Evolutionary conservation across 2,329 filamentous ascomycete genomes (phyloP).

Genomic region (Cyanodermella asteris): DNA sequence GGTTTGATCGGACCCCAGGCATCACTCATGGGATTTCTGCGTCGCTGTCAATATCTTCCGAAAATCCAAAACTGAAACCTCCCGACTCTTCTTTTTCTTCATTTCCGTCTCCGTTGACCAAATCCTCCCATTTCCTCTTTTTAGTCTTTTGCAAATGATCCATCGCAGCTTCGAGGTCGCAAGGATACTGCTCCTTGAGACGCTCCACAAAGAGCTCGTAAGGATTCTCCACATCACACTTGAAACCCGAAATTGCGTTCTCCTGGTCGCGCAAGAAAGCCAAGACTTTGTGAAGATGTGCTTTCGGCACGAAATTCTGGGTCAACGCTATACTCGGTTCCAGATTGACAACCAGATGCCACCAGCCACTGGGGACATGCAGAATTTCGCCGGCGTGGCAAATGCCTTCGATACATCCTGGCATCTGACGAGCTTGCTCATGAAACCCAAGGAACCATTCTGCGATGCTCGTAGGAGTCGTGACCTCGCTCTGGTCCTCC

Average conservation of each 20-base stretch:
- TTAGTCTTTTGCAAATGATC: constrained; percentile 44
- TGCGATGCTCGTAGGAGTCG: constrained; percentile 81
- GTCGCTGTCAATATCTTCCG: constrained; percentile 29
- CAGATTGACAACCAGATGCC: constrained; percentile 85
- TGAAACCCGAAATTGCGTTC: constrained; percentile 75
- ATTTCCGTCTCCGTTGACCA: constrained; percentile 37
- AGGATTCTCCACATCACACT: constrained; percentile 45
- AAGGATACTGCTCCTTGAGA: constrained; percentile 40
- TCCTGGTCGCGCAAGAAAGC: constrained; percentile 62
- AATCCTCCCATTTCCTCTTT: constrained; percentile 72
- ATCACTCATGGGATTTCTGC: constrained; percentile 15
- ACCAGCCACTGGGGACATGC: constrained; percentile 88
- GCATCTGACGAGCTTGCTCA: constrained; percentile 49
- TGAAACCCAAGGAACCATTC: constrained; percentile 91
- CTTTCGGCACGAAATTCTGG: constrained; percentile 75
- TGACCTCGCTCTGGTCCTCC: constrained; percentile 77
- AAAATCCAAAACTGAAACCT: constrained; percentile 44
- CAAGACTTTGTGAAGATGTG: constrained; percentile 52
- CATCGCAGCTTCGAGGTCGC: constrained; percentile 43
- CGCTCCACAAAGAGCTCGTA: constrained; percentile 54
- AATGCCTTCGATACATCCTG: constrained; percentile 67
- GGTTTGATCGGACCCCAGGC: background rate
- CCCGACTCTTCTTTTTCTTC: constrained; percentile 9
- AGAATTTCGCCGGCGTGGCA: constrained; percentile 69
- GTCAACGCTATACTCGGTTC: constrained; percentile 71